Percentiles rank a stretch among this genome's conserved stretches.
phyloP scores from a whole-genome alignment of 192 early-diverging fungal species.

The Polychytrium aggregatum region DNA sequence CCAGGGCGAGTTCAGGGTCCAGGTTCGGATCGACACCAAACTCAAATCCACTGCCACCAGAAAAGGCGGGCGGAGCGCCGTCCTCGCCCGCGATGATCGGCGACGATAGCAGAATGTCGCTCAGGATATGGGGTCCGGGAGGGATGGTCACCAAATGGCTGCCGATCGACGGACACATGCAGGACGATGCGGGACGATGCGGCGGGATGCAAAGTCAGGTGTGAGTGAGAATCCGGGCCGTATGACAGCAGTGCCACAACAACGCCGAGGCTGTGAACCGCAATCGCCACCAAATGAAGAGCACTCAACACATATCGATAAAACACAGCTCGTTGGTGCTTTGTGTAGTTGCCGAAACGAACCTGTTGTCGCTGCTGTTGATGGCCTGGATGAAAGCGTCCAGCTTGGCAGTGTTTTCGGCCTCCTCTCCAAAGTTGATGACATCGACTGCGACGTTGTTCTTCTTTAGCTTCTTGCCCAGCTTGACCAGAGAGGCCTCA shows the following conservation, averaged over 20 bases:
- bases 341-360: constrained; percentile 2
- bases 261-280: no score
- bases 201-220: background rate
- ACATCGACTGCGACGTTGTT: constrained; percentile 94
- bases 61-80: constrained; percentile 57
- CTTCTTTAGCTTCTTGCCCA: constrained; percentile 97
- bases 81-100: constrained; percentile 81
- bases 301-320: no score
- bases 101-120: constrained; percentile 74
- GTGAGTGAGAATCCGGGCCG: no score
- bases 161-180: no score
- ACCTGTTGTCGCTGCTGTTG: constrained; percentile 88
- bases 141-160: constrained; percentile 86
- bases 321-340: background rate
- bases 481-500: constrained; percentile 59
- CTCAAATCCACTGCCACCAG: constrained; percentile 62
- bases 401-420: constrained; percentile 77
- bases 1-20: constrained; percentile 88
- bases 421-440: constrained; percentile 89
- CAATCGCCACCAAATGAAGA: no score
- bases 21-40: constrained; percentile 90
- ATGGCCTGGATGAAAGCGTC: constrained; percentile 82
- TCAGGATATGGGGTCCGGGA: constrained; percentile 86
- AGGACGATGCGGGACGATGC: no score
- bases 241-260: no score